These are phyloP conservation scores for Sequoiadendron giganteum DNA, from an alignment of 75 land plant genomes.

Conservation along the genomic window DNA sequence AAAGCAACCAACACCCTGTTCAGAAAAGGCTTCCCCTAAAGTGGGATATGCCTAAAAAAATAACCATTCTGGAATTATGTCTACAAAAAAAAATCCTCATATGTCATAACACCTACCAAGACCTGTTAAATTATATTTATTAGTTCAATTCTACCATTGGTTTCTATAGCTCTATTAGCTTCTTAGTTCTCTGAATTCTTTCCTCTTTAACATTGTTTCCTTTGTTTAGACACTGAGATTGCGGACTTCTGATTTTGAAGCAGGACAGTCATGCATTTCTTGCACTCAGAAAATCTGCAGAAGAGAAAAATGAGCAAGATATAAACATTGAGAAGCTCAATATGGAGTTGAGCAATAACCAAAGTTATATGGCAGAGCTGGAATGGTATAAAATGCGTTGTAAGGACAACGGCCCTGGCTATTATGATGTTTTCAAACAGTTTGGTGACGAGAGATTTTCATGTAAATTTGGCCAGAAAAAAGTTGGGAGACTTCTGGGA, in stretches of 20 bases:
- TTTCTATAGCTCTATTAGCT: background rate
- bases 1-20: too few species aligned
- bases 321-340: background rate
- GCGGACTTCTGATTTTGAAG: background rate
- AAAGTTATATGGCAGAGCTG: background rate
- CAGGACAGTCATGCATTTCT: background rate
- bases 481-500: conserved; percentile 19
- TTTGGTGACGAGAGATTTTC: background rate
- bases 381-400: conserved; percentile 6
- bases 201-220: background rate
- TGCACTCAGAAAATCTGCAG: background rate
- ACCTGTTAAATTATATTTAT: background rate
- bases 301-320: background rate
- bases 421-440: conserved; percentile 9
- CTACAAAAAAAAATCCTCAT: too few species aligned
- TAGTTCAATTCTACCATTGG: background rate
- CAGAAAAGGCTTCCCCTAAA: too few species aligned
- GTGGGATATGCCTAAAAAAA: too few species aligned
- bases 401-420: conserved; percentile 3
- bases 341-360: background rate
- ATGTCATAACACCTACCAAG: too few species aligned
- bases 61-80: too few species aligned
- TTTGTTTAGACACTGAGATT: background rate
- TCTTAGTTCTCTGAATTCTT: background rate
- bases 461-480: background rate